These are phyloP conservation scores for Psilocybe cyanescens DNA, from an alignment of 768 basidiomycete genomes.

Conservation along the genomic window DNA sequence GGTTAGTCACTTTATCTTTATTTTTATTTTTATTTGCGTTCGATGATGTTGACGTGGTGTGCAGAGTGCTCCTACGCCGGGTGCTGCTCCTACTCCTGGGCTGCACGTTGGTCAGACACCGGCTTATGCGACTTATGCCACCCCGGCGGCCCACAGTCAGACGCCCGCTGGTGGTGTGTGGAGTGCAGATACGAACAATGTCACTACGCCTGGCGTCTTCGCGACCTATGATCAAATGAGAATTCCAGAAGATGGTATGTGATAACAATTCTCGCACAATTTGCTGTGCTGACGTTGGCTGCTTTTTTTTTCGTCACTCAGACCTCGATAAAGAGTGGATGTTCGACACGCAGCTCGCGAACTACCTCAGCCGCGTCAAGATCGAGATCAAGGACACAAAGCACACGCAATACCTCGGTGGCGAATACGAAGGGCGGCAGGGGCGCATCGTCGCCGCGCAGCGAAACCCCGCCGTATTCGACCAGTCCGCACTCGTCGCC, in stretches of 20 bases:
- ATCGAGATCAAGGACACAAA: conserved; percentile 42
- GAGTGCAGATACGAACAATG: conserved; percentile 19
- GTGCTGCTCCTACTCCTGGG: conserved; percentile 47
- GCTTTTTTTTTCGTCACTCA: conserved; percentile 15
- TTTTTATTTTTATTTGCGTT: neutral
- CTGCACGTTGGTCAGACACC: conserved; percentile 36
- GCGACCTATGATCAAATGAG: conserved; percentile 11
- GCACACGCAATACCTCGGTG: conserved; percentile 35
- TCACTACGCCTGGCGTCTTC: conserved; percentile 41
- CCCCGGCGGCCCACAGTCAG: conserved; percentile 36
- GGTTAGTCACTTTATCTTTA: conserved; percentile 2
- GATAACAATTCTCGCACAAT: neutral
- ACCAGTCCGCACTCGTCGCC: conserved; percentile 39
- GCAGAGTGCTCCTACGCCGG: conserved; percentile 58
- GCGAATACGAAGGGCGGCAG: conserved; percentile 35
- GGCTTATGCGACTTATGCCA: conserved; percentile 28
- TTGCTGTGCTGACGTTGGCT: neutral
- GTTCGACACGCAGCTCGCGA: conserved; percentile 33
- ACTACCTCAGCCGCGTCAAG: conserved; percentile 39
- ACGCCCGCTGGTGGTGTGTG: conserved; percentile 31
- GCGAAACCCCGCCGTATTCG: conserved; percentile 31
- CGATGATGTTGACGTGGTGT: conserved; percentile 3
- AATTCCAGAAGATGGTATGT: conserved; percentile 16
- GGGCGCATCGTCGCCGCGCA: conserved; percentile 37
- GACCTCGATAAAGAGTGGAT: conserved; percentile 46